Percentiles rank a stretch among this genome's conserved stretches.
These are phyloP conservation scores for Phytophthora litchii DNA, from an alignment of 352 stramenopile genomes.

Conservation along the genomic window DNA sequence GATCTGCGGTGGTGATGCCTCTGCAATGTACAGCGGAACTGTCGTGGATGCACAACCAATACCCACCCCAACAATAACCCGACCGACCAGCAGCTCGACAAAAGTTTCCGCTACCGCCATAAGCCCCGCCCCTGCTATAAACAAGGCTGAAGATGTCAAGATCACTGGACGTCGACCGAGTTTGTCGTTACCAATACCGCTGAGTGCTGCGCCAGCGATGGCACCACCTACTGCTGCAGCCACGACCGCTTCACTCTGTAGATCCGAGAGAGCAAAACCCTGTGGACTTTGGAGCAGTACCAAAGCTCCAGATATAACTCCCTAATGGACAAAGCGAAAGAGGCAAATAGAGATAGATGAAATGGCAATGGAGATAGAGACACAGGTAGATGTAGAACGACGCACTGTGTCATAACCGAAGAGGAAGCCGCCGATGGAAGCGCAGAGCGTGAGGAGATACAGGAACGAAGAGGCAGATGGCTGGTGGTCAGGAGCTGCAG, in stretches of 20 bases:
- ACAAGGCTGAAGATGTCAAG: conserved; percentile 65
- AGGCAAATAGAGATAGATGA: conserved; percentile 1
- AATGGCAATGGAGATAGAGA: neutral
- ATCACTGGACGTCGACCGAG: conserved; percentile 70
- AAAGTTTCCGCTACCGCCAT: conserved; percentile 67
- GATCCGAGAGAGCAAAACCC: conserved; percentile 56
- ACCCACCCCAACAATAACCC: conserved; percentile 65
- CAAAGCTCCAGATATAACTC: conserved; percentile 78
- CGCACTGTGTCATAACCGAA: conserved; percentile 82
- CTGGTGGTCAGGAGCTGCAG: conserved; percentile 1
- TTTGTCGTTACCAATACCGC: conserved; percentile 63
- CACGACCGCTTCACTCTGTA: conserved; percentile 74
- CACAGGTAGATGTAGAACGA: conserved; percentile 37
- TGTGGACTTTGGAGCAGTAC: conserved; percentile 72
- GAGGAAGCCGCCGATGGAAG: conserved; percentile 72
- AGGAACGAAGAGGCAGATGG: conserved; percentile 38
- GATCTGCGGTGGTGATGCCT: conserved; percentile 68
- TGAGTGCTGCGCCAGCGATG: conserved; percentile 63
- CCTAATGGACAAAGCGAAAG: conserved; percentile 30
- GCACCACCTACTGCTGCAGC: conserved; percentile 76
- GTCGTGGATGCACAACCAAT: conserved; percentile 81
- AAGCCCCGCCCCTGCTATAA: conserved; percentile 60
- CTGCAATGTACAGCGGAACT: conserved; percentile 81
- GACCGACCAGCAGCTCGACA: conserved; percentile 53
- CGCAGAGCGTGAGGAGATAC: conserved; percentile 58